Evolutionary conservation across 2,329 filamentous ascomycete species (phyloP), one percentile per base, ranked within the genome.

Genomic region (Colletotrichum viniferum): DNA sequence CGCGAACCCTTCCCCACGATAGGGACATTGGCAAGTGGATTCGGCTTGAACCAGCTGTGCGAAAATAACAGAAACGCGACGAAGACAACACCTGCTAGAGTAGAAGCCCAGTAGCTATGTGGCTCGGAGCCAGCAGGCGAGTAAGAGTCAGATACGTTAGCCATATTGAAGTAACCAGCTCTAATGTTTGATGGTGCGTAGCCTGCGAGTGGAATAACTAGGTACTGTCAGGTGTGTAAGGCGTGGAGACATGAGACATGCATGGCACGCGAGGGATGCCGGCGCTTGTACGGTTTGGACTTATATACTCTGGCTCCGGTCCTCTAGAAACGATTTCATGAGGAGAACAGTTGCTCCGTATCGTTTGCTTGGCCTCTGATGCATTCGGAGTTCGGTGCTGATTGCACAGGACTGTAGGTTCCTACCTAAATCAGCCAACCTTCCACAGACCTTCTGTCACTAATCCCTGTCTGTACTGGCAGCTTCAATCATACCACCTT

Each of bases 241-340:
- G 43, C n/a, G n/a, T 52, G 10, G 43, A 0, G 38, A 21, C n/a
- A 21, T 2, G 18, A 0, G 18, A n/a, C 18, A n/a, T 48, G 0
- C 1, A 48, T 2, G 10, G 43, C 43, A 0, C 1, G 2, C 1
- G 3, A n/a, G 2, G 43, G 3, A 21, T 0, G 43, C n/a, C 43
- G 43, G 43, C 6, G n/a, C 0, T 21, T 52, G n/a, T 52, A 7
- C 0, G 7, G 1, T 21, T 52, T 52, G n/a, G 43, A 21, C 43
- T 52, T 52, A 52, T 52, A 52, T 21, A 52, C 43, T 52, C 43
- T 52, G 0, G n/a, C 2, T 52, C 3, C 7, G 10, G 12, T 7
- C 1, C 10, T 13, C n/a, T 7, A n/a, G 6, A 48, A 3, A 21
- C 43, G 0, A 21, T 7, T 6, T 7, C 5, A 21, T 3, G 43